Conservation (phyloP, 2,329 filamentous ascomycete genomes). For the Xylaria sp. region DNA sequence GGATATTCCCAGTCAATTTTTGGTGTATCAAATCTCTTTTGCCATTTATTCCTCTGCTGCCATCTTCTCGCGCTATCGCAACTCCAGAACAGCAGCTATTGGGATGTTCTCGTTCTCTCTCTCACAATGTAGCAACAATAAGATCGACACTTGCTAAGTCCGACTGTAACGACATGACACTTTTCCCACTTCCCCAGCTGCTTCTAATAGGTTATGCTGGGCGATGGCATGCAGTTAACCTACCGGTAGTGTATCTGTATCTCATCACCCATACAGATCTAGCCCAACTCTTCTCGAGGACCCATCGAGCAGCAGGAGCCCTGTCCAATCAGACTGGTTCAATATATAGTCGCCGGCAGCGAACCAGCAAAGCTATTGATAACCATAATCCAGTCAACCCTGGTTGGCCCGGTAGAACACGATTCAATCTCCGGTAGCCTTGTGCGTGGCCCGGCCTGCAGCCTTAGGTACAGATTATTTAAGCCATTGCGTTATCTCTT, state of each 20-base stretch:
- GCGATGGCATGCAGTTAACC: neutral
- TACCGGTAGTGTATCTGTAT: neutral
- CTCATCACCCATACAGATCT: slow-evolving; percentile 1
- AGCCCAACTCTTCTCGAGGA: neutral
- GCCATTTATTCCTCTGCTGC: neutral
- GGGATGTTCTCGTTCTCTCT: neutral
- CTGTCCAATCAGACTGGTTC: slow-evolving; percentile 14
- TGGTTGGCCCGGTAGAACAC: neutral
- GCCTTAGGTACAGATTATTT: neutral
- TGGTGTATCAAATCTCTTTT: neutral
- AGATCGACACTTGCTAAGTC: neutral
- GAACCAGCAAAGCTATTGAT: slow-evolving; percentile 4
- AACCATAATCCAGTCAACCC: neutral
- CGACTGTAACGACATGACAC: neutral
- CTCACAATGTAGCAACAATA: neutral
- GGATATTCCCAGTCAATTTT: neutral
- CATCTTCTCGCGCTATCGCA: neutral
- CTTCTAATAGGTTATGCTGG: neutral
- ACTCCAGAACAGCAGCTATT: neutral
- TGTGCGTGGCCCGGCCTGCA: slow-evolving; percentile 1
- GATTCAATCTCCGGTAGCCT: neutral
- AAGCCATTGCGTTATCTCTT: neutral
- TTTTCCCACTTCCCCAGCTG: slow-evolving; percentile 1
- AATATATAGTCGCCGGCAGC: slow-evolving; percentile 10
- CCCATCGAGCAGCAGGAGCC: neutral